Evolutionary conservation across 2,329 filamentous ascomycete genomes (phyloP), one percentile per base, ranked within the genome.

Genomic region (Colletotrichum incanum): DNA sequence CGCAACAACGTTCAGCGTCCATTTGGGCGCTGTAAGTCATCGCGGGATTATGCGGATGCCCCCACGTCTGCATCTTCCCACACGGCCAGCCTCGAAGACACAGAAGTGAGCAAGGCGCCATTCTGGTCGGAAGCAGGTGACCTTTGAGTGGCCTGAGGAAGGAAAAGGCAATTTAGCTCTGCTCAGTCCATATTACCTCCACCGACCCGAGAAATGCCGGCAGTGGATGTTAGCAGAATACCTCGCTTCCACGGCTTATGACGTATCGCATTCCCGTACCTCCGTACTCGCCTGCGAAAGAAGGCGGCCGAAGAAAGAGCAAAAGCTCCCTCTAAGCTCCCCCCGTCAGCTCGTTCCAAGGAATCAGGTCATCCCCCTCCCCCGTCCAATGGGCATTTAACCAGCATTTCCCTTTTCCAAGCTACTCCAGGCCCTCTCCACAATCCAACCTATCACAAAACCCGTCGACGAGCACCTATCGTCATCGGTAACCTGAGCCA

Each of bases 371-470:
- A 72, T 70, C 39, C 23, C 23, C 47, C 52, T 5, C 39, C 28
- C 28, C 49, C 34, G 45, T 26, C 67, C 67, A 67, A 67, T 71
- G 31, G 37, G 61, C 61, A 41, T 56, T 45, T 58, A 55, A 50
- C 18, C 28, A 59, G 58, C 56, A 28, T 60, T 37, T 39, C 65
- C 37, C 37, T 31, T 34, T 39, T 45, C 49, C 45, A 43, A 72
- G 58, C 66, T 54, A 55, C 60, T 47, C 47, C 61, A 43, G 61
- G 34, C 61, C n/a, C 39, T 41, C 65, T 49, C 65, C 70, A 70
- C 54, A 64, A n/a, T 59, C 47, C 70, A 49, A 37, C 70, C 70
- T 72, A 70, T 72, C 70, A 72, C 70, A 72, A 72, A 72, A 72
- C 66, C 52, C 59, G 47, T 37, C 26, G 26, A 59, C 65, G 49